Evolutionary conservation across 1,284 basidiomycete species (phyloP).

Genomic region (Cutaneotrichosporon cyanovorans): DNA sequence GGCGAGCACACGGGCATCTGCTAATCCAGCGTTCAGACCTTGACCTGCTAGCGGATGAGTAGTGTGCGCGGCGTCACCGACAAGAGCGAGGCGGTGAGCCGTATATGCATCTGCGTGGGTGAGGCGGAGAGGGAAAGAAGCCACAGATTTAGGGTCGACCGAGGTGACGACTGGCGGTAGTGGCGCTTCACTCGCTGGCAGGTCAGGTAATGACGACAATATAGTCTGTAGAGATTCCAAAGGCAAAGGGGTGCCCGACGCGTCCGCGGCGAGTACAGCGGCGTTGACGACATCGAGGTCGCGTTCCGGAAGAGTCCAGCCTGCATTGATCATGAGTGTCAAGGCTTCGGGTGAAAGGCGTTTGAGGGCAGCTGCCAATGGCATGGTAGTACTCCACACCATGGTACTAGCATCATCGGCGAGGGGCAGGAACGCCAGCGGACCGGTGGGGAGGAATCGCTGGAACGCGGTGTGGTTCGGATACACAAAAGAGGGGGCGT

Average conservation of each 20-base stretch:
- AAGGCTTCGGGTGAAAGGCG: constrained; percentile 61
- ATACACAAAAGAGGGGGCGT: constrained; percentile 51
- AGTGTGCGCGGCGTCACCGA: constrained; percentile 95
- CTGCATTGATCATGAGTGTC: constrained; percentile 75
- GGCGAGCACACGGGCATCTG: constrained; percentile 67
- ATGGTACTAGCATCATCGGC: constrained; percentile 69
- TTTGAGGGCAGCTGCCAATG: constrained; percentile 66
- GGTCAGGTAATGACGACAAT: constrained; percentile 46
- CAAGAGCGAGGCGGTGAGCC: constrained; percentile 54
- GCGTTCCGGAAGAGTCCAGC: constrained; percentile 75
- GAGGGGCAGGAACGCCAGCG: constrained; percentile 86
- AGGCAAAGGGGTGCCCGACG: constrained; percentile 15
- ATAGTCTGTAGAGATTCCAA: constrained; percentile 21
- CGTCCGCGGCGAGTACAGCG: constrained; percentile 51
- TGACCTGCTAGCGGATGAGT: constrained; percentile 97
- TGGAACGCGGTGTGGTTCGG: constrained; percentile 84
- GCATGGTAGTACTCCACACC: constrained; percentile 88
- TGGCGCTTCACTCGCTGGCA: constrained; percentile 43
- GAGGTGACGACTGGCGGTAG: constrained; percentile 68
- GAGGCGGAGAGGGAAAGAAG: constrained; percentile 83
- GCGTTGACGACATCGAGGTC: constrained; percentile 64
- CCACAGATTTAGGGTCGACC: constrained; percentile 68
- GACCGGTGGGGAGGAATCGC: constrained; percentile 89
- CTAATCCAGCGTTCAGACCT: constrained; percentile 86
- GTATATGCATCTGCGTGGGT: constrained; percentile 83